Evolutionary conservation across 768 basidiomycete genomes (phyloP), one percentile per base, ranked within the genome.

Genomic region (Auricularia cornea): DNA sequence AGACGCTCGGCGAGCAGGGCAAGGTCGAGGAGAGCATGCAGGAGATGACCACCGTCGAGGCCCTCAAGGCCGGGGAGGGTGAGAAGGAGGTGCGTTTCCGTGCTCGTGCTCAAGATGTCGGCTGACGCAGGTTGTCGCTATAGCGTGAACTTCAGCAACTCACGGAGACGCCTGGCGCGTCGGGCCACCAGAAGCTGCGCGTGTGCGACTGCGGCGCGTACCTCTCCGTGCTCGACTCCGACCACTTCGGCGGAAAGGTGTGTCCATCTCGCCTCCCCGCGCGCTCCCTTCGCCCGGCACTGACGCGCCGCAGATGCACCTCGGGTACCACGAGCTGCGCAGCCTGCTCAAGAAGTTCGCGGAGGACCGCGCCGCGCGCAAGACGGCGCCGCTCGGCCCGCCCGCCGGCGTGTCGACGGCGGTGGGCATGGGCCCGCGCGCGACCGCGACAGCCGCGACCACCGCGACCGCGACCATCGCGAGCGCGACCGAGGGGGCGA

Each of bases 201-300:
- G 97, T 99, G n/a, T 98, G 97, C 79, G 97, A 99, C 31, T 99
- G 97, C 73, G 97, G 97, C 70, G 97, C 97, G n/a, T 98, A 98
- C 80, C 83, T 99, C 54, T 96, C 93, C 18, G 92, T 99, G 40
- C 82, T 98, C 59, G 97, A 99, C 77, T 98, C 96, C 63, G 97
- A 99, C 80, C 97, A 99, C 76, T 99, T 99, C 80, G 97, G 97
- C 76, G 97, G 97, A 71, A 99, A 99, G 81, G 96, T 92, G 70
- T 74, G 89, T 76, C n/a, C n/a, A n/a, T n/a, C n/a, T n/a, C n/a
- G n/a, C n/a, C n/a, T n/a, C n/a, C n/a, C n/a, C n/a, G n/a, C 4
- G 6, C 44, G 31, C 29, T 26, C 57, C 33, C 14, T 28, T 38
- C 26, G 44, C 20, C 6, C 28, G 11, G 23, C 57, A n/a, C 38